These are phyloP conservation scores for Durotheca rogersii DNA, from an alignment of 495 filamentous ascomycete species.

Conservation along the genomic window DNA sequence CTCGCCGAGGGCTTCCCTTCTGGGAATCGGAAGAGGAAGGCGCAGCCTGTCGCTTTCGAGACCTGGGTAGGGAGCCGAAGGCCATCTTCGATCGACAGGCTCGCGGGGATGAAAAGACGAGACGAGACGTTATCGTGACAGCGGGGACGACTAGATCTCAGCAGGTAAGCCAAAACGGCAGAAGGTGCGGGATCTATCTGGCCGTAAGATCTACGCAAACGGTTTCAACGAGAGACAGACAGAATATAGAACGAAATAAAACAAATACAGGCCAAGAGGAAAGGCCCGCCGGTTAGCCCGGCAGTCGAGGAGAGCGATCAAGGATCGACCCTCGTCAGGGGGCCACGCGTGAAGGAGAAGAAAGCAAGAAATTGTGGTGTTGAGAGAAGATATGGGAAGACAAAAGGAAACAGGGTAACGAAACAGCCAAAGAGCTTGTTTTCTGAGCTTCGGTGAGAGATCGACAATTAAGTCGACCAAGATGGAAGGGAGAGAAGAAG, in stretches of 20 bases:
- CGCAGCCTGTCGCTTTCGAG: constrained; percentile 19
- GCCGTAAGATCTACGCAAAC: constrained; percentile 6
- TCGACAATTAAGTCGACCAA: constrained; percentile 8
- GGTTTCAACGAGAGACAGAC: no score
- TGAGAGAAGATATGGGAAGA: constrained; percentile 1
- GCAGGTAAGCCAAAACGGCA: no score
- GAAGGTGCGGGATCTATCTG: constrained; percentile 1
- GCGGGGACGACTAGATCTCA: background rate
- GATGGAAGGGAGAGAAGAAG: constrained; percentile 9
- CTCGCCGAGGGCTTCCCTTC: constrained; percentile 14
- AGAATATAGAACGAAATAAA: no score
- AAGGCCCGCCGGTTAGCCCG: constrained; percentile 6
- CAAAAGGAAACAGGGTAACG: constrained; percentile 8
- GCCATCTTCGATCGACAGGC: constrained; percentile 27
- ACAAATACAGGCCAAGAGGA: background rate
- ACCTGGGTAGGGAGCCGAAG: constrained; percentile 18
- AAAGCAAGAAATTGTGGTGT: no score
- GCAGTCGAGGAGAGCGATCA: constrained; percentile 7
- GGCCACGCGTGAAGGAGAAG: constrained; percentile 15
- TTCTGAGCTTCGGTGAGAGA: constrained; percentile 5
- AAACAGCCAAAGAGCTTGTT: constrained; percentile 3
- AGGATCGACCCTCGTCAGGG: background rate
- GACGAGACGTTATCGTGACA: no score
- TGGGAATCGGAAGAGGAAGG: constrained; percentile 19
- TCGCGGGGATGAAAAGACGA: no score